Evolutionary conservation across 352 stramenopile species (phyloP), one percentile per base, ranked within the genome.

Genomic region (Phytophthora rubi): DNA sequence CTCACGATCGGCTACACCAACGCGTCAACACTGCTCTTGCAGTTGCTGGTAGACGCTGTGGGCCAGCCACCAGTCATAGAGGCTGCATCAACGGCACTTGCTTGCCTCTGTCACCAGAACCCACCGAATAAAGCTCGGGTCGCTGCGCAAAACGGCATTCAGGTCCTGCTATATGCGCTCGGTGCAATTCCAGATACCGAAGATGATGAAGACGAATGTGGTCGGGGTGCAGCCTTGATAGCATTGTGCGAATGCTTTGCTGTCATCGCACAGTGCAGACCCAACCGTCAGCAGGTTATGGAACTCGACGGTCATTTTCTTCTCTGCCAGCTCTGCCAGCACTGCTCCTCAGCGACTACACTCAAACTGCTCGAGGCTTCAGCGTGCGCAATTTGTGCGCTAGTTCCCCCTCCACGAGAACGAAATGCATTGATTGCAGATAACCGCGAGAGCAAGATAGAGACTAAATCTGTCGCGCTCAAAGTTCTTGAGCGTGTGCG

Each of bases 1-100:
- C 81, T 94, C 12, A 79, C 86, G 0, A 91, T 94, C 44, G 86
- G 84, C 10, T 94, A 94, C 62, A 81, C 83, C 37, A 87, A 89
- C 26, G 80, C 81, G 6, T 84, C 82, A 52, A 91, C 84, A 0
- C 71, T 79, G 7, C 65, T 92, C 18, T 61, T 94, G 42, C 84
- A 94, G 45, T 39, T 89, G 12, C 58, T 91, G 4, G 86, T 94
- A 4, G 84, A 94, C 48, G 65, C 78, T 5, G 80, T 74, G 8
- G 64, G 70, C 54, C 58, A 70, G n/a, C 67, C 80, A 2, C 23
- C 54, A 13, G 75, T 91, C 2, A 28, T 91, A 0, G 81, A 93
- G 45, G 79, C 82, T 6, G 82, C 65, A 15, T 79, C 76, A 0
- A 74, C 77, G 4, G 80, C 82, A 28, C 48, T 94, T 32, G 76